Evolutionary conservation across 345 rosid genomes (phyloP).

Genomic region (Acer campestre): DNA sequence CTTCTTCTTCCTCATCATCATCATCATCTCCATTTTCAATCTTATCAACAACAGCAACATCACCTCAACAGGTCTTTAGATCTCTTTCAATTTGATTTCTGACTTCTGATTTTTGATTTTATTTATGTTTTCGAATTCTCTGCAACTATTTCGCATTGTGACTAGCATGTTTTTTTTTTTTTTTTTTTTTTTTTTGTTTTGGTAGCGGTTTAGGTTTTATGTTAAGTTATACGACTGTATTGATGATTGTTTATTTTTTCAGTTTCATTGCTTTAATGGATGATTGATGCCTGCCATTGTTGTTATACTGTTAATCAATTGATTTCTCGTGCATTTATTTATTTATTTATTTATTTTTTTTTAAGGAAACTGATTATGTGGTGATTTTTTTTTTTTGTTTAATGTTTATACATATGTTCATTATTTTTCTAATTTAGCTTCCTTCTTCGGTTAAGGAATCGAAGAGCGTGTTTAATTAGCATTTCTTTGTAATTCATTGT

Average conservation of each 20-base stretch:
- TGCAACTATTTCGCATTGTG: not conserved
- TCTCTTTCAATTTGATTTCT: not conserved
- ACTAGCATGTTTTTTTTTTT: not conserved
- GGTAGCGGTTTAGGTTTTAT: not conserved
- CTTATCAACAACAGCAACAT: slow-evolving; percentile 8
- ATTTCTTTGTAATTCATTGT: not conserved
- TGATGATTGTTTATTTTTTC: not conserved
- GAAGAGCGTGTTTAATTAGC: not conserved
- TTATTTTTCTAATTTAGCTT: not conserved
- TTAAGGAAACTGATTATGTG: not conserved
- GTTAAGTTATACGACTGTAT: not conserved
- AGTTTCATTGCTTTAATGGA: not conserved
- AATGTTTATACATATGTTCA: not conserved
- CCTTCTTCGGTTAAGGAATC: not conserved
- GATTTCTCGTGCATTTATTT: not conserved
- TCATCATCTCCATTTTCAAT: slow-evolving; percentile 18
- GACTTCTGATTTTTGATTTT: not conserved
- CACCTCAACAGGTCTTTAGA: slow-evolving; percentile 17
- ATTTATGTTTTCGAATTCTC: not conserved
- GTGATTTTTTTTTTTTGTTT: not conserved
- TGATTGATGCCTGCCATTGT: not conserved
- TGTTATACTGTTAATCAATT: not conserved
- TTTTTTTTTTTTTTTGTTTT: too few relatives aligned
- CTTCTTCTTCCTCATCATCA: slow-evolving; percentile 20
- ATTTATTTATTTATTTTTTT: not conserved